phyloP scores from a whole-genome alignment of 169 alveolate genomes.

The Plasmodium vivax region DNA sequence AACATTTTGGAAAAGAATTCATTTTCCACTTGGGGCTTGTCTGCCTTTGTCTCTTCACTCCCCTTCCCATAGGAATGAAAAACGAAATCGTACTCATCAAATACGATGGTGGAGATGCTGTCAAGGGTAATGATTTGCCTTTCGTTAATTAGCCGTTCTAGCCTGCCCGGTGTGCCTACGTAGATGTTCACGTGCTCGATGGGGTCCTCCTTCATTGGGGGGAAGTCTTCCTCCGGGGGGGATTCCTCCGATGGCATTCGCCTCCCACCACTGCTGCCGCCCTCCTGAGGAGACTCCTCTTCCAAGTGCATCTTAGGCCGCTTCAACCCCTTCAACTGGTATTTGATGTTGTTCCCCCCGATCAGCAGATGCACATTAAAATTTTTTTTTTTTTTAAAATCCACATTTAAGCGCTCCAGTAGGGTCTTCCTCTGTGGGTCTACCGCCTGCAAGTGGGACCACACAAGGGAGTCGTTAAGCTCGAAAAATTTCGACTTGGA shows the following conservation, averaged over 20 bases:
- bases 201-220: neutral
- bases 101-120: constrained; percentile 4
- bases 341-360: constrained; percentile 63
- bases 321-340: constrained; percentile 44
- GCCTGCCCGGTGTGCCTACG: constrained; percentile 57
- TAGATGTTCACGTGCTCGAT: constrained; percentile 24
- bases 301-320: neutral
- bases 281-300: neutral
- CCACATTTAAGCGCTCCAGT: constrained; percentile 17
- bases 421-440: neutral
- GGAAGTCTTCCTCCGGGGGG: neutral
- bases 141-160: constrained; percentile 27
- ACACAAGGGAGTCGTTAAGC: constrained; percentile 4
- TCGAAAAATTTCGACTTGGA: constrained; percentile 11
- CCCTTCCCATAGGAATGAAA: neutral
- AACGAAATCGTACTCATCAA: constrained; percentile 65
- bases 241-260: neutral
- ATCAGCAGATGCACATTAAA: constrained; percentile 31
- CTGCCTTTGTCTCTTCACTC: neutral
- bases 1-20: constrained; percentile 23
- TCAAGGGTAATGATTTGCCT: constrained; percentile 29
- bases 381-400: constrained; percentile 16
- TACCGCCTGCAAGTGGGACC: neutral
- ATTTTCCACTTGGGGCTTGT: constrained; percentile 29
- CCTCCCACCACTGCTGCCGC: neutral